Evolutionary conservation across 2,329 filamentous ascomycete genomes (phyloP).

Genomic region (Byssothecium circinans): DNA sequence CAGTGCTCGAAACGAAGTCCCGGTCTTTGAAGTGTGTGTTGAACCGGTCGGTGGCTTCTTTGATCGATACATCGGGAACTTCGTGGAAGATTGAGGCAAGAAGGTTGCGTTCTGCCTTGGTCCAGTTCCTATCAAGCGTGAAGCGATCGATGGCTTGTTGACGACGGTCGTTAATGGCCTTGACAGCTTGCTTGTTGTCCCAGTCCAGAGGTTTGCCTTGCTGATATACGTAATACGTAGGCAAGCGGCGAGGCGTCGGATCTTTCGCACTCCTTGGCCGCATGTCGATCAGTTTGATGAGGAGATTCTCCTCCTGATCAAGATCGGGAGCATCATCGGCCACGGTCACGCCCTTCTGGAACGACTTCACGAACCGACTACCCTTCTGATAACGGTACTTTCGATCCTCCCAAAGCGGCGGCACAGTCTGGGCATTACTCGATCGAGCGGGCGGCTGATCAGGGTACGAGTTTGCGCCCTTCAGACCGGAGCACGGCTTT

Average conservation of each 20-base stretch:
- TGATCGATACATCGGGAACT: conserved; percentile 24
- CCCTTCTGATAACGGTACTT: conserved; percentile 24
- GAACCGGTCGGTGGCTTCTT: conserved; percentile 26
- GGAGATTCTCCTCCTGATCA: conserved; percentile 24
- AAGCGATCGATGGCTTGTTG: conserved; percentile 26
- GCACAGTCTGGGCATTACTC: conserved; percentile 21
- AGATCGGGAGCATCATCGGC: conserved; percentile 2
- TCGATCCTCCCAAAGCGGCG: conserved; percentile 33
- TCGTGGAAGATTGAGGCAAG: conserved; percentile 18
- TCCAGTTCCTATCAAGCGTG: conserved; percentile 20
- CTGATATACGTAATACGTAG: conserved; percentile 15
- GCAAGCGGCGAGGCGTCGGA: conserved; percentile 16
- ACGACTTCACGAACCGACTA: conserved; percentile 13
- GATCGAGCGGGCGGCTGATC: conserved; percentile 21
- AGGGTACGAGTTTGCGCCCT: conserved; percentile 13
- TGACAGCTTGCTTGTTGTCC: conserved; percentile 22
- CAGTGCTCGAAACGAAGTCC: conserved; percentile 11
- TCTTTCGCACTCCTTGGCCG: conserved; percentile 18
- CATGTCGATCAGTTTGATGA: conserved; percentile 34
- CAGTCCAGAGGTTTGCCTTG: conserved; percentile 28
- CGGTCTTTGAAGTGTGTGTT: conserved; percentile 23
- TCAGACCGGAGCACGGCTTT: conserved; percentile 15
- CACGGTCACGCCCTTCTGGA: conserved; percentile 6
- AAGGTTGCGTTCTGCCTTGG: conserved; percentile 20
- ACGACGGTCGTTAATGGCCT: conserved; percentile 31